phyloP scores from a whole-genome alignment of 352 stramenopile species.

The Pseudoperonospora humuli region DNA sequence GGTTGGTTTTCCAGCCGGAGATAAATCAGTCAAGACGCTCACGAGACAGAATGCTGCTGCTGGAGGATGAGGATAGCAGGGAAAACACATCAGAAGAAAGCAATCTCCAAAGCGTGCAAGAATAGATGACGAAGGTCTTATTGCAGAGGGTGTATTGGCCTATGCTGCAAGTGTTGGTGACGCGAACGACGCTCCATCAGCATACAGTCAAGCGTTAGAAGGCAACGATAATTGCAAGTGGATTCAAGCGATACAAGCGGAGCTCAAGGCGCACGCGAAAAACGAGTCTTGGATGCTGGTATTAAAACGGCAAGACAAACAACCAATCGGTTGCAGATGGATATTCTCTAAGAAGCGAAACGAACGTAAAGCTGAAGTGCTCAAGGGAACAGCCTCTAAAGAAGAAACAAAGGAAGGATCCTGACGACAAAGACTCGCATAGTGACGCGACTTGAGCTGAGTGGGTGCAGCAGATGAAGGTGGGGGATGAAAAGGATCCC shows the following conservation, averaged over 20 bases:
- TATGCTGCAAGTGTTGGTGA: conserved; percentile 6
- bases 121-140: conserved; percentile 7
- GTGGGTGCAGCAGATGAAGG: too few relatives aligned
- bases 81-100: conserved; percentile 2
- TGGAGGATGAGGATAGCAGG: background rate
- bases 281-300: conserved; percentile 4
- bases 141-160: conserved; percentile 4
- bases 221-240: background rate
- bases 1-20: background rate
- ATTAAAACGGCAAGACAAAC: too few relatives aligned
- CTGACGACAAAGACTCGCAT: too few relatives aligned
- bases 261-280: background rate
- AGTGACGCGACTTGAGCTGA: too few relatives aligned
- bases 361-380: too few relatives aligned
- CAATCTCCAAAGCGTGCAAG: conserved; percentile 5
- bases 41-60: background rate
- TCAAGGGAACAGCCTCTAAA: too few relatives aligned
- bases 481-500: too few relatives aligned
- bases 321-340: too few relatives aligned
- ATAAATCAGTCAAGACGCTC: background rate
- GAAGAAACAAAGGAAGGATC: too few relatives aligned
- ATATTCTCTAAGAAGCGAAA: too few relatives aligned
- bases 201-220: conserved; percentile 2
- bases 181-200: background rate
- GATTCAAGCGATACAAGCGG: conserved; percentile 3